These are phyloP conservation scores for Rhodotorula kratochvilovae DNA, from an alignment of 768 basidiomycete species.

Conservation along the genomic window DNA sequence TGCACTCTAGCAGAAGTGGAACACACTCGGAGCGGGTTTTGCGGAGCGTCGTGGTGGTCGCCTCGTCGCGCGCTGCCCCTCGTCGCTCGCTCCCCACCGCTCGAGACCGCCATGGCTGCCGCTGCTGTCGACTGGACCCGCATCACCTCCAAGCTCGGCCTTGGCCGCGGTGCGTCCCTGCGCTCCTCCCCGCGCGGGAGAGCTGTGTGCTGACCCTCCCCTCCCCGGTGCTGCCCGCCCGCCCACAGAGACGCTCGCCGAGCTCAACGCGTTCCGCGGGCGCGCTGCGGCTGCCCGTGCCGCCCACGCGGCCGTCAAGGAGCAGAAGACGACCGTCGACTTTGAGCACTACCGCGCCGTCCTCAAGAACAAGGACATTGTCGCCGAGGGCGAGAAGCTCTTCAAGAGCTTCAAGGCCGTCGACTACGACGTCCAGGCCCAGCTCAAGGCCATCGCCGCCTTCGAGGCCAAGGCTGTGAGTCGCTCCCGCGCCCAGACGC, in stretches of 20 bases:
- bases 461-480: slow-evolving; percentile 93
- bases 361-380: slow-evolving; percentile 85
- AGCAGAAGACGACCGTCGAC: slow-evolving; percentile 62
- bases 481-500: slow-evolving; percentile 31
- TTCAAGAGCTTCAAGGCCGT: slow-evolving; percentile 86
- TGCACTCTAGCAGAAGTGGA: too few species aligned
- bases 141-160: slow-evolving; percentile 45
- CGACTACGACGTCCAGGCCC: slow-evolving; percentile 81
- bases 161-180: slow-evolving; percentile 46
- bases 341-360: slow-evolving; percentile 83
- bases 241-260: slow-evolving; percentile 64
- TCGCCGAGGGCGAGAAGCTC: slow-evolving; percentile 87
- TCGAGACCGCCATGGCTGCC: not conserved
- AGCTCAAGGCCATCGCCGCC: slow-evolving; percentile 90
- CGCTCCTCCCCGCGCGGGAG: not conserved
- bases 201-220: not conserved
- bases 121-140: slow-evolving; percentile 38
- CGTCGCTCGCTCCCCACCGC: not conserved
- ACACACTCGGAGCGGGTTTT: not conserved
- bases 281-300: slow-evolving; percentile 84
- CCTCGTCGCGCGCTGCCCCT: not conserved
- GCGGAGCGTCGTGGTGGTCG: not conserved
- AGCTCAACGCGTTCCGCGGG: slow-evolving; percentile 93
- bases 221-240: not conserved
- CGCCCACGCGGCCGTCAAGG: slow-evolving; percentile 59